Evolutionary conservation across 1,284 basidiomycete species (phyloP), one percentile per base, ranked within the genome.

Genomic region (Cutaneotrichosporon arboriforme): DNA sequence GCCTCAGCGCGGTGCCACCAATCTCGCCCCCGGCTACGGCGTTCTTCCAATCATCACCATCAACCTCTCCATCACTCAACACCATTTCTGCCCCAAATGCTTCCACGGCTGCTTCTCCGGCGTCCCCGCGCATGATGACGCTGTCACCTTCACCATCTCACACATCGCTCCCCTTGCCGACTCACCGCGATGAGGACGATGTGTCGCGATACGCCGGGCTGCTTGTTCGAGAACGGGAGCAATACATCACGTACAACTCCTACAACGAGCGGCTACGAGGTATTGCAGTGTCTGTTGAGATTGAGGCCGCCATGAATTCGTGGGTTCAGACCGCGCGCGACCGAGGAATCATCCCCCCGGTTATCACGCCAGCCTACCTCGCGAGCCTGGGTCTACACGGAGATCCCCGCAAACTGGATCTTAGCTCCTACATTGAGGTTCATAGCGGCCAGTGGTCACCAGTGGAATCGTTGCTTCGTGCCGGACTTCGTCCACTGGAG

Each of bases 221-320:
- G 4, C 60, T 71, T 4, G 36, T 63, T 4, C 65, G 67, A 5
- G 69, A 71, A 50, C 51, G 65, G 7, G 57, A 61, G 15, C 54
- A 66, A 39, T 69, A 69, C 47, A 41, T 60, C 5, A 46, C 42
- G 22, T 62, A 59, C 49, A 52, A 59, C 23, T 13, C 35, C 13
- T 26, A 36, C 10, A 34, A 41, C 2, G 58, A 63, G 21, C 48
- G 59, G 12, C 51, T 39, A 10, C 37, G 23, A 1, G 51, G 57
- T 7, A 50, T 55, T 1, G 40, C 41, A 0, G 44, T 63, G 8
- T 53, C 64, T 5, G 23, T 42, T 1, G 39, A 58, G 2, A 51
- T 61, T 15, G 65, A 67, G 44, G 18, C 33, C 13, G 57, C 55
- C 18, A 64, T 68, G 56, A 46, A 54, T 18, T 48, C 38, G 2